Evolutionary conservation across 179 eudicot genomes (phyloP).

Genomic region (Beta corolliflora): DNA sequence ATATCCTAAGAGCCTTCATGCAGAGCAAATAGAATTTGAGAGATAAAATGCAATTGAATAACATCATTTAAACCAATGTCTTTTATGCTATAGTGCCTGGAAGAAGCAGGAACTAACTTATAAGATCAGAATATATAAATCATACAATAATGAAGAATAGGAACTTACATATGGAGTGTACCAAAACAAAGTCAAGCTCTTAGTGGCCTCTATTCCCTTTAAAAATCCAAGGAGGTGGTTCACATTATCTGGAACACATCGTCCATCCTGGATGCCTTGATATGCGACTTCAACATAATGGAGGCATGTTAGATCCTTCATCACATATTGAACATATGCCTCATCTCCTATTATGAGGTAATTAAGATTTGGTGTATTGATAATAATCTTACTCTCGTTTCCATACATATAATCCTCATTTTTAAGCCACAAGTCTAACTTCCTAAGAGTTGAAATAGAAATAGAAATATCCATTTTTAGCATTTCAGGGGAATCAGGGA

Average conservation of each 20-base stretch:
- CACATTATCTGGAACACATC: neutral
- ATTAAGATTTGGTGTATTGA: neutral
- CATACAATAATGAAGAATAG: too few relatives aligned
- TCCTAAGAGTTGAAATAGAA: neutral
- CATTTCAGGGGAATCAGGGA: neutral
- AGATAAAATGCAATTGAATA: too few relatives aligned
- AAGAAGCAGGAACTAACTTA: too few relatives aligned
- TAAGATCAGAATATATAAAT: too few relatives aligned
- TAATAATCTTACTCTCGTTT: neutral
- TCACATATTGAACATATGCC: neutral
- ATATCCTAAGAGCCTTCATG: neutral
- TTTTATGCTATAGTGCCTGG: too few relatives aligned
- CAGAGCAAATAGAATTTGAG: too few relatives aligned
- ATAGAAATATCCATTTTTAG: neutral
- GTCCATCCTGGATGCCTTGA: neutral
- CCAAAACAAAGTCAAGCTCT: neutral
- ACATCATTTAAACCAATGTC: too few relatives aligned
- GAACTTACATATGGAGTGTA: neutral
- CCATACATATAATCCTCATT: neutral
- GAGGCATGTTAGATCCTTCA: neutral
- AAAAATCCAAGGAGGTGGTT: neutral
- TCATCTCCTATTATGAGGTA: neutral
- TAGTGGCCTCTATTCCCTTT: neutral
- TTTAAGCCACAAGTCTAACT: neutral
- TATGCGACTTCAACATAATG: neutral